Percentiles rank a stretch among this genome's conserved stretches.
Evolutionary conservation across 176 grass and related monocot species (phyloP).

Genomic region (Aegilops longissima): DNA sequence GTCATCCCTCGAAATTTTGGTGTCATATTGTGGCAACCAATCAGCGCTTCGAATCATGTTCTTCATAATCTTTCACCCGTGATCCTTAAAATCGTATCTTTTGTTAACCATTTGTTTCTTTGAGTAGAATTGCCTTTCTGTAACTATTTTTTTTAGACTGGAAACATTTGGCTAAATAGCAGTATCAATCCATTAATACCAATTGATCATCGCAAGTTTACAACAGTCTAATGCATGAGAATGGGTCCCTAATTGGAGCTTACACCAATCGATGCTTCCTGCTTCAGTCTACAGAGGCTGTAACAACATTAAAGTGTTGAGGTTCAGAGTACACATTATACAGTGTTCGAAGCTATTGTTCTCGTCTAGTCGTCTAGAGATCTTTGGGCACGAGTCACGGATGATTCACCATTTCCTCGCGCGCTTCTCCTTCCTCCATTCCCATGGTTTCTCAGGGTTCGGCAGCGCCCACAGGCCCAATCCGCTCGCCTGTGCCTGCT

Average conservation of each 20-base stretch:
- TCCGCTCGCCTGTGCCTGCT: conserved; percentile 36
- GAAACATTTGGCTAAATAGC: too few relatives aligned
- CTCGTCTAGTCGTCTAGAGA: background rate
- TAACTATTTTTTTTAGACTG: too few relatives aligned
- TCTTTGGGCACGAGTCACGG: background rate
- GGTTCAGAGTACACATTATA: background rate
- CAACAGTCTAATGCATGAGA: too few relatives aligned
- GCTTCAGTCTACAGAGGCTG: background rate
- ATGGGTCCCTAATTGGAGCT: background rate
- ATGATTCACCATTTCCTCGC: conserved; percentile 15
- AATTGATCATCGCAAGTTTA: too few relatives aligned
- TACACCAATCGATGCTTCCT: background rate
- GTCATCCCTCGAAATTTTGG: too few relatives aligned
- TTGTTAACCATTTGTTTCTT: too few relatives aligned
- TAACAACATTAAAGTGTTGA: background rate
- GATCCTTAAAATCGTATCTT: too few relatives aligned
- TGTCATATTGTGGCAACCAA: too few relatives aligned
- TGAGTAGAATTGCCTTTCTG: too few relatives aligned
- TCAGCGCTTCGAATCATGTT: too few relatives aligned
- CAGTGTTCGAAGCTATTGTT: background rate
- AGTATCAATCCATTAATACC: too few relatives aligned
- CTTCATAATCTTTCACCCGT: too few relatives aligned
- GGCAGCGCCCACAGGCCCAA: conserved; percentile 59
- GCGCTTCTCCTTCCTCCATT: conserved; percentile 63
- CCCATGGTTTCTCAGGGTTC: conserved; percentile 79